A percentile compares a stretch with the other conserved stretches of the same genome.
Evolutionary conservation across 1,284 basidiomycete species (phyloP).

Genomic region (Mrakiaceae sp.): DNA sequence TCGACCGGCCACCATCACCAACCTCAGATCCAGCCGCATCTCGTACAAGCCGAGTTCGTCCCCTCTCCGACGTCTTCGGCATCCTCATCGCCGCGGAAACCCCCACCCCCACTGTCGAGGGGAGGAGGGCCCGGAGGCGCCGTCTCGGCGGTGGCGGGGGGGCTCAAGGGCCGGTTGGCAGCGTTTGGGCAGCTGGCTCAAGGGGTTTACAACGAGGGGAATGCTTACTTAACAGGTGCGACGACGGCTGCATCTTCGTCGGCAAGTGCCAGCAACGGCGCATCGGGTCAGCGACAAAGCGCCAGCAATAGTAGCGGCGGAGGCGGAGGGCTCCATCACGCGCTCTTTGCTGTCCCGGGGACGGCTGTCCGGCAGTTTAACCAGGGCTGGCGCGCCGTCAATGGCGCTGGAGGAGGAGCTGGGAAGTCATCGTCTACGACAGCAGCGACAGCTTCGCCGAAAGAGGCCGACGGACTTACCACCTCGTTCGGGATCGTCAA

Average conservation of each 20-base stretch:
- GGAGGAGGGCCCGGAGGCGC: neutral
- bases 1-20: conserved; percentile 6
- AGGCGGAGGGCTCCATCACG: neutral
- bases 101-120: neutral
- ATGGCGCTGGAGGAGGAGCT: too few species aligned
- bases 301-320: neutral
- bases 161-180: conserved; percentile 10
- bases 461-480: neutral
- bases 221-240: neutral
- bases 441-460: too few species aligned
- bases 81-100: neutral
- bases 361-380: conserved; percentile 2
- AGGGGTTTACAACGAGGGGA: neutral
- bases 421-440: too few species aligned
- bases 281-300: neutral
- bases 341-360: neutral
- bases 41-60: conserved; percentile 11
- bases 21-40: conserved; percentile 6
- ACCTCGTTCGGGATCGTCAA: conserved; percentile 1
- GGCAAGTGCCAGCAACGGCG: neutral
- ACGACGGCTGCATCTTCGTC: neutral
- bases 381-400: neutral
- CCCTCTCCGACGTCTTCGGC: neutral
- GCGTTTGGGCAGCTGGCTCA: conserved; percentile 5
- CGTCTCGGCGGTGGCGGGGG: neutral